Base-by-base conservation (phyloP, 495 filamentous ascomycete genomes). In the Hypoxylon perforatum region DNA sequence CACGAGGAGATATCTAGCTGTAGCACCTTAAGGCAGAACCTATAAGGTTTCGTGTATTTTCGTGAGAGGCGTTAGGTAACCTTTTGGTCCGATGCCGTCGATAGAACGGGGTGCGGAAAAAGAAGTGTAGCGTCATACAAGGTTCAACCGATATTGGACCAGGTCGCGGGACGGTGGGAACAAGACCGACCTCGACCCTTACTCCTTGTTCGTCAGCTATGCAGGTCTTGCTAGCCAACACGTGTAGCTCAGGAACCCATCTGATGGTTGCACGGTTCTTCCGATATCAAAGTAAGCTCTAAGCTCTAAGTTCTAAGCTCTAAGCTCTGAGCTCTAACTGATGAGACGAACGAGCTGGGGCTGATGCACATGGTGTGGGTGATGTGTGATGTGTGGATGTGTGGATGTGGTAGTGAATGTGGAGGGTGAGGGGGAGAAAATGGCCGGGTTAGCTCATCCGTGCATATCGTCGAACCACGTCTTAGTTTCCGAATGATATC, bases 21-120 rank as follows among this genome's bases (percentile, higher is more conserved):
- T 38, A 65, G 47, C 47, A 69, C 66, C 66, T 69, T 69, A 69
- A 65, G 59, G 61, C 46, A 57, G 45, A 35, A 44, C 55, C 21
- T 61, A 48, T 57, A 65, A 54, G 52, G 55, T 69, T 33, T 65
- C 51, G 22, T 17, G 36, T 46, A 42, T 46, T 22, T 3, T 57
- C 19, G 33, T 52, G 14, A 9, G 38, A 28, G 35, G 42, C 33
- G 42, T 50, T 38, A 4, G 46, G 46, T 25, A 21, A 53, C 39
- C n/a, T n/a, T n/a, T 23, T 21, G 25, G 9, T 46, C 41, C 19
- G 42, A n/a, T 52, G 11, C 19, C 19, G 17, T 18, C 41, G n/a
- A 11, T 15, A 7, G 7, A 10, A 44, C 17, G n/a, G 8, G 41
- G 8, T 3, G 17, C 23, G 41, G 21, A 4, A 14, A 54, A 17